phyloP scores from a whole-genome alignment of 768 basidiomycete genomes.

The Lactarius hatsudake region DNA sequence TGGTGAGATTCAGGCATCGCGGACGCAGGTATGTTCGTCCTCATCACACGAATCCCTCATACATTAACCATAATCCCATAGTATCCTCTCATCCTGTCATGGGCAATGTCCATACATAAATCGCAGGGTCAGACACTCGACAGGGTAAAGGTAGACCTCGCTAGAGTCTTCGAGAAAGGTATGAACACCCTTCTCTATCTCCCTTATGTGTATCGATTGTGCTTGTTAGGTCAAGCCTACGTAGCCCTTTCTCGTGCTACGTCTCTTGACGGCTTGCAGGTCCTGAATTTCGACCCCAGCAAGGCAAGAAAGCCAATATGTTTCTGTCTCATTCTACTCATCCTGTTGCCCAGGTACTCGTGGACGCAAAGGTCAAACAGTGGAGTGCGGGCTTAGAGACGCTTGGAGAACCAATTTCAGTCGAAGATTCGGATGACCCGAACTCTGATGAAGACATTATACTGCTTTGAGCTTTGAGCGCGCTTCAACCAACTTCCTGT shows the following conservation, averaged over 20 bases:
- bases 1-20: constrained; percentile 77
- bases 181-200: constrained; percentile 20
- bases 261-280: constrained; percentile 78
- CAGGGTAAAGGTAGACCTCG: constrained; percentile 91
- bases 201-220: neutral
- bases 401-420: constrained; percentile 31
- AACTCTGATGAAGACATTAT: constrained; percentile 11
- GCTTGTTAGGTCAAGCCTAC: constrained; percentile 73
- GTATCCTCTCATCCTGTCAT: constrained; percentile 86
- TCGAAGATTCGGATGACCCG: constrained; percentile 5
- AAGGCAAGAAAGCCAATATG: constrained; percentile 49
- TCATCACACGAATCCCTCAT: neutral
- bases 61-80: constrained; percentile 33
- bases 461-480: constrained; percentile 11
- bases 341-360: constrained; percentile 22
- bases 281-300: constrained; percentile 68
- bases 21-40: constrained; percentile 62
- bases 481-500: no score
- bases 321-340: constrained; percentile 1
- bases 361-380: constrained; percentile 49
- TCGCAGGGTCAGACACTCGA: constrained; percentile 96
- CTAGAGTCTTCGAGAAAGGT: constrained; percentile 92
- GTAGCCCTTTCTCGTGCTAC: constrained; percentile 90
- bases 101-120: constrained; percentile 99
- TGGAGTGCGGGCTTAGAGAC: constrained; percentile 72